A percentile compares a stretch with the other conserved stretches of the same genome.
Conservation (phyloP, 441 rosid species). For the Brassica balearica region DNA sequence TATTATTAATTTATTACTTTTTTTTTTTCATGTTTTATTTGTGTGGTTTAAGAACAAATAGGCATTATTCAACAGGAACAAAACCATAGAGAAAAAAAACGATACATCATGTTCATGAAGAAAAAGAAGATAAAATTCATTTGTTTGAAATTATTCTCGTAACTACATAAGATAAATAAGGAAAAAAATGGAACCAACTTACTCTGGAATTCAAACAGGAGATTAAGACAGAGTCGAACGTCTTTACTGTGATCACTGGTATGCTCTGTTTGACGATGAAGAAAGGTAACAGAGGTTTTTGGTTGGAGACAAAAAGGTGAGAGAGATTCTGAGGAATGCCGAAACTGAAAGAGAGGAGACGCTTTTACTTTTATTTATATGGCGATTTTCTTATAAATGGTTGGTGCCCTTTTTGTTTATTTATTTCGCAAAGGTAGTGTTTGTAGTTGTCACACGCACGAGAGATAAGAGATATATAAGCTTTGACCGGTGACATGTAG, state of each 20-base stretch:
- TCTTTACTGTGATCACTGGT: conserved; percentile 17
- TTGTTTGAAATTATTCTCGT: no score
- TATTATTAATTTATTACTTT: no score
- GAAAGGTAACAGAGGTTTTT: conserved; percentile 36
- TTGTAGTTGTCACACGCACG: conserved; percentile 30
- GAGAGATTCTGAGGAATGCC: conserved; percentile 35
- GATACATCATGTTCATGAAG: conserved; percentile 21
- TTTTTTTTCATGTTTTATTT: no score
- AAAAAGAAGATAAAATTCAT: conserved; percentile 1
- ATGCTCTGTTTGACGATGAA: conserved; percentile 37
- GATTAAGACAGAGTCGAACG: conserved; percentile 36
- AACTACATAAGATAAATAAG: neutral
- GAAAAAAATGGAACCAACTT: neutral
- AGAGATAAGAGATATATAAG: conserved; percentile 23
- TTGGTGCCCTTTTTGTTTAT: conserved; percentile 27
- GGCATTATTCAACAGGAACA: neutral
- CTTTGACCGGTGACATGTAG: no score
- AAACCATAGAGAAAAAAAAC: conserved; percentile 12
- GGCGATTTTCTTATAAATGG: conserved; percentile 14
- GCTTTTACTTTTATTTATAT: conserved; percentile 32
- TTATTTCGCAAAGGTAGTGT: neutral
- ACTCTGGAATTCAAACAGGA: conserved; percentile 23
- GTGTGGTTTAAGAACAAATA: no score
- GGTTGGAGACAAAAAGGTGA: conserved; percentile 41
- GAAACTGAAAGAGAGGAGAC: conserved; percentile 13